Conservation (phyloP, 371 early-diverging fungal species). For the Fennellomyces sp. region DNA sequence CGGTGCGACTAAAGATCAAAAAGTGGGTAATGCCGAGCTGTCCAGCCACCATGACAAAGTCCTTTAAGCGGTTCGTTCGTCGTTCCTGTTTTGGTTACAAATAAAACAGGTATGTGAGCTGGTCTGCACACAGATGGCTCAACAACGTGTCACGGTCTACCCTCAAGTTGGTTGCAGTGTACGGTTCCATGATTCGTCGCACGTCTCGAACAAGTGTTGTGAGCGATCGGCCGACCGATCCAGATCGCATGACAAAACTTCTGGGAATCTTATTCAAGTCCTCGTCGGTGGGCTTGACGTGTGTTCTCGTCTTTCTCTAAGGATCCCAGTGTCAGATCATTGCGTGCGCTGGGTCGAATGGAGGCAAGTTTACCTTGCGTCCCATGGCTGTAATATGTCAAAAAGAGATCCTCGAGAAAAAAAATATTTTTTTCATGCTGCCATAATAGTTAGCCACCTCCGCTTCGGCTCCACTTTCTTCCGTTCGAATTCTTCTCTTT, state of each 20-base stretch:
- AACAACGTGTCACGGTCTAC: constrained; percentile 43
- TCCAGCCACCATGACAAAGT: constrained; percentile 90
- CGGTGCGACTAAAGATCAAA: constrained; percentile 86
- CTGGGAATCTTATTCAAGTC: constrained; percentile 74
- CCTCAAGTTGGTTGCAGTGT: constrained; percentile 81
- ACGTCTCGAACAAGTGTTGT: constrained; percentile 82
- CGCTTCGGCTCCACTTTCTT: neutral
- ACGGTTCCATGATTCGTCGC: constrained; percentile 91
- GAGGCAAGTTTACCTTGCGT: neutral
- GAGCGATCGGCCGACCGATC: constrained; percentile 78
- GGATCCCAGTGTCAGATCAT: neutral
- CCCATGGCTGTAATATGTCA: neutral
- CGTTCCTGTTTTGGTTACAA: constrained; percentile 65
- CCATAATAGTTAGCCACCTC: too few relatives aligned
- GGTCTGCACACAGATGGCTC: too few relatives aligned
- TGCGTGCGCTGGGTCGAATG: neutral
- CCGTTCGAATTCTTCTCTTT: too few relatives aligned
- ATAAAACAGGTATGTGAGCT: neutral
- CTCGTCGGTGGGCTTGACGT: constrained; percentile 46
- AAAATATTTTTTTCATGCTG: neutral
- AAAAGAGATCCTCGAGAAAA: too few relatives aligned
- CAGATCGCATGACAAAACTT: constrained; percentile 93
- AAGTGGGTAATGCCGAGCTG: constrained; percentile 89
- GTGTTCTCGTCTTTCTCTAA: constrained; percentile 63
- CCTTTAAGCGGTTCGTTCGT: constrained; percentile 89